Evolutionary conservation across 805 yeast species (phyloP).

Genomic region (Maudiozyma serrabonitensis): DNA sequence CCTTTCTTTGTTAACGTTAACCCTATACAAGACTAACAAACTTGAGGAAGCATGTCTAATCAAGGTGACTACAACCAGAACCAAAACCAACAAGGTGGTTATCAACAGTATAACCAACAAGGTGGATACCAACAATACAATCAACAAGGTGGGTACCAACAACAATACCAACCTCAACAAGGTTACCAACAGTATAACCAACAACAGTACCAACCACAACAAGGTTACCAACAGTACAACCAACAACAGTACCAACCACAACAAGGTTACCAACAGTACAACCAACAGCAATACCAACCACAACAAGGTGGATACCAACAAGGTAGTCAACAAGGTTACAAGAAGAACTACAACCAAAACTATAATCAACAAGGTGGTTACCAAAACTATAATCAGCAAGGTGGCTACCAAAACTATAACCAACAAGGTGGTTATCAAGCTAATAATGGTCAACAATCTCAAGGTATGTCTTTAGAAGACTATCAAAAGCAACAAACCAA

Average conservation of each 20-base stretch:
- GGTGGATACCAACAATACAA: slow-evolving; percentile 13
- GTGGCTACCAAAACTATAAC: slow-evolving; percentile 6
- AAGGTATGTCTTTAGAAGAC: slow-evolving; percentile 72
- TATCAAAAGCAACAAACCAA: slow-evolving; percentile 58
- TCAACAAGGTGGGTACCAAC: slow-evolving; percentile 14
- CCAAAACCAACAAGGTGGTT: slow-evolving; percentile 6
- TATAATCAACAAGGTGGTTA: slow-evolving; percentile 9
- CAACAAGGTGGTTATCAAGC: slow-evolving; percentile 12
- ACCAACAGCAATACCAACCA: slow-evolving; percentile 19
- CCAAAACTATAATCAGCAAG: slow-evolving; percentile 4
- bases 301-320: slow-evolving; percentile 21
- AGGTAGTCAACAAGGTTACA: slow-evolving; percentile 15
- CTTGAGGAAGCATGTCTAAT: slow-evolving; percentile 9
- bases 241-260: slow-evolving; percentile 19
- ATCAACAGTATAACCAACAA: slow-evolving; percentile 1
- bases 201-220: slow-evolving; percentile 19
- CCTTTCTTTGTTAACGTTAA: neutral
- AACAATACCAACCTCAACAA: slow-evolving; percentile 17
- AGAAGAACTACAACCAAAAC: slow-evolving; percentile 21
- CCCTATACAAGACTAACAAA: neutral
- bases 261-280: slow-evolving; percentile 20
- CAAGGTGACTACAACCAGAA: slow-evolving; percentile 6
- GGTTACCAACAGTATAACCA: slow-evolving; percentile 22
- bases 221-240: slow-evolving; percentile 10
- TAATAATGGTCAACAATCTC: slow-evolving; percentile 15